A percentile compares a stretch with the other conserved stretches of the same genome.
phyloP scores from a whole-genome alignment of 768 basidiomycete species.

The Collybiopsis confluens region DNA sequence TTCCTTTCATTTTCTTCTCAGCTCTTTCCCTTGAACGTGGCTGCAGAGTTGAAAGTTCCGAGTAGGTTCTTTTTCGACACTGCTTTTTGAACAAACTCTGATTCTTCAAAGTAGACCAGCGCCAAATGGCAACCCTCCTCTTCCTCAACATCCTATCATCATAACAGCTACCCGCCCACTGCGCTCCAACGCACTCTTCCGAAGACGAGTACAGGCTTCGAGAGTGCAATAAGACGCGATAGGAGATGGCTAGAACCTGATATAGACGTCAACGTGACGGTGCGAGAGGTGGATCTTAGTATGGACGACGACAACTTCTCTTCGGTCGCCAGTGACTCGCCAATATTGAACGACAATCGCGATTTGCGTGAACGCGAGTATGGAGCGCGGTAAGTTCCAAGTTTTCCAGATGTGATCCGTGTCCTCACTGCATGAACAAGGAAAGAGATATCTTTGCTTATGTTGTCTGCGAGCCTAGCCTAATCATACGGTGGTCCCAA shows the following conservation, averaged over 20 bases:
- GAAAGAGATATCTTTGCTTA: too few species aligned
- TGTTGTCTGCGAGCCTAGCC: conserved; percentile 71
- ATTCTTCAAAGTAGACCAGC: conserved; percentile 31
- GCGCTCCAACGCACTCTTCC: neutral
- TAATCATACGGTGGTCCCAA: too few species aligned
- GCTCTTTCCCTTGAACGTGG: neutral
- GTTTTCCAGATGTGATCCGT: conserved; percentile 41
- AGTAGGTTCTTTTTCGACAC: neutral
- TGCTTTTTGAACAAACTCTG: conserved; percentile 26
- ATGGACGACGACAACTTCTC: neutral
- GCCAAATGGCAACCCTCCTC: conserved; percentile 29
- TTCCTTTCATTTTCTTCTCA: neutral
- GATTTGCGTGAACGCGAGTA: conserved; percentile 15
- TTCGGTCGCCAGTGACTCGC: neutral
- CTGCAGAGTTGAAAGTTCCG: neutral
- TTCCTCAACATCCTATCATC: neutral
- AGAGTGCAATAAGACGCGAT: neutral
- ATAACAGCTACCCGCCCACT: neutral
- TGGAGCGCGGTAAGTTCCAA: conserved; percentile 27
- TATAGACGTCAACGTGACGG: neutral
- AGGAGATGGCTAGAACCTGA: neutral
- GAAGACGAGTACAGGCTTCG: neutral
- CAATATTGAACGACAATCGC: neutral
- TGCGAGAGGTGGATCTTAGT: neutral
- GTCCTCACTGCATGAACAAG: conserved; percentile 61